These are phyloP conservation scores for Aspergillus brasiliensis DNA, from an alignment of 2,329 filamentous ascomycete species.

Conservation along the genomic window DNA sequence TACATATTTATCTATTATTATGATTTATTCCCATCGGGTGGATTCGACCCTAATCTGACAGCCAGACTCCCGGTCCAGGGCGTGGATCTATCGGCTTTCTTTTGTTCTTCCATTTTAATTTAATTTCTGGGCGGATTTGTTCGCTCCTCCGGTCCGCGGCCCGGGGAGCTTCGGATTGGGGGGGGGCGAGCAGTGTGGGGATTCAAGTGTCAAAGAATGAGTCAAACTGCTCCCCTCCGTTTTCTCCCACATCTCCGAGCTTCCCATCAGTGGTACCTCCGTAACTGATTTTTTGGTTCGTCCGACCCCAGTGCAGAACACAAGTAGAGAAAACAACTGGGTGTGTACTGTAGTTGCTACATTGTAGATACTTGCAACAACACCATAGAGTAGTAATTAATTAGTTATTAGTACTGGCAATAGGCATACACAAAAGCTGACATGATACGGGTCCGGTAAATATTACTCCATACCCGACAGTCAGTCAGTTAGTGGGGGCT, in stretches of 20 bases:
- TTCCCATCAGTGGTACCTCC: neutral
- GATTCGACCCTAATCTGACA: conserved; percentile 12
- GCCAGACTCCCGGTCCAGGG: conserved; percentile 12
- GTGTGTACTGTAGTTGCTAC: too few species aligned
- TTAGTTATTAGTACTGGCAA: too few species aligned
- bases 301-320: too few species aligned
- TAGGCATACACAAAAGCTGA: neutral
- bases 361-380: too few species aligned
- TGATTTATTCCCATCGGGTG: conserved; percentile 3
- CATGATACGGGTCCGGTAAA: neutral
- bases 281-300: too few species aligned
- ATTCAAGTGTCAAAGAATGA: conserved; percentile 18
- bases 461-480: neutral
- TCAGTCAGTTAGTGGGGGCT: too few species aligned
- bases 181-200: conserved; percentile 19
- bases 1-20: neutral
- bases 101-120: conserved; percentile 8
- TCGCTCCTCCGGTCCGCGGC: conserved; percentile 19
- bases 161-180: conserved; percentile 28
- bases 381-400: too few species aligned
- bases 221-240: conserved; percentile 1
- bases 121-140: conserved; percentile 1
- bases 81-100: conserved; percentile 21
- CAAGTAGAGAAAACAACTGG: too few species aligned
- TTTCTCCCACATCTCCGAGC: neutral